Conservation (phyloP, 495 filamentous ascomycete genomes). For the Neurospora hispaniola region DNA sequence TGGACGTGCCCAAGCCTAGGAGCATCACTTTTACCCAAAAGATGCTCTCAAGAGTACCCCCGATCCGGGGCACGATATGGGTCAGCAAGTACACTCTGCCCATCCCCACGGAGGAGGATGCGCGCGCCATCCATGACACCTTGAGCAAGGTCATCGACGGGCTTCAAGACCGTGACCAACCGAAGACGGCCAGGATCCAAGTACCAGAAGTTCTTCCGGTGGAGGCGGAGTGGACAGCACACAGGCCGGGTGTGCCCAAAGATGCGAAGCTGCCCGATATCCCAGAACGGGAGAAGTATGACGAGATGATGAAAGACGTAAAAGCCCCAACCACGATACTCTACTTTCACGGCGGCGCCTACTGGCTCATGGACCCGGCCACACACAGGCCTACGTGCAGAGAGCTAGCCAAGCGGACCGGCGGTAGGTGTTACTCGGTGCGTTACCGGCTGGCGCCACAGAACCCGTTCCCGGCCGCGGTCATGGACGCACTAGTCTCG, state of each 20-base stretch:
- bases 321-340: conserved; percentile 57
- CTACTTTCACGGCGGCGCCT: conserved; percentile 87
- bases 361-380: conserved; percentile 67
- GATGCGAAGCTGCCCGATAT: conserved; percentile 45
- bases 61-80: conserved; percentile 74
- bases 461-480: conserved; percentile 67
- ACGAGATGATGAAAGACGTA: conserved; percentile 59
- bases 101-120: conserved; percentile 27
- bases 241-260: conserved; percentile 46
- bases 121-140: conserved; percentile 43
- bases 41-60: conserved; percentile 48
- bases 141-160: conserved; percentile 55
- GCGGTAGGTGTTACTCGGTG: conserved; percentile 59
- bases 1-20: conserved; percentile 29
- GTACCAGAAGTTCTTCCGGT: conserved; percentile 41
- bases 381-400: conserved; percentile 44
- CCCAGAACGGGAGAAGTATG: conserved; percentile 62
- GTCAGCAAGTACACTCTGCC: conserved; percentile 55
- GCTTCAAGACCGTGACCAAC: conserved; percentile 32
- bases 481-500: conserved; percentile 72
- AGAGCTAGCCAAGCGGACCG: conserved; percentile 38
- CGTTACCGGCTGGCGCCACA: conserved; percentile 87
- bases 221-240: conserved; percentile 83
- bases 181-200: conserved; percentile 29
- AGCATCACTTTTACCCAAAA: conserved; percentile 55